A percentile compares a stretch with the other conserved stretches of the same genome.
These are phyloP conservation scores for Dioscorea alata DNA, from an alignment of 106 monocot genomes.

Conservation along the genomic window DNA sequence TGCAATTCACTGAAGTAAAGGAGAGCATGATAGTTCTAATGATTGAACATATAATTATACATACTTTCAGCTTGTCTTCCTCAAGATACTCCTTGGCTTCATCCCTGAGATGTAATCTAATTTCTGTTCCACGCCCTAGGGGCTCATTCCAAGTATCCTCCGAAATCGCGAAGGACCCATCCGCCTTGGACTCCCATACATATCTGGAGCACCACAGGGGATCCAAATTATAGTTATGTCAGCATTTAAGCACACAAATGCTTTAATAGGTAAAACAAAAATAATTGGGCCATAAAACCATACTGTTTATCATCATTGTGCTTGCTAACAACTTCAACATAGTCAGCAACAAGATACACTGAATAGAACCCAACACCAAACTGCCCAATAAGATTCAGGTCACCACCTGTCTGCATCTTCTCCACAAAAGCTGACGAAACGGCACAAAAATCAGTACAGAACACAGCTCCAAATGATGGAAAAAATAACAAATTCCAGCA, in stretches of 20 bases:
- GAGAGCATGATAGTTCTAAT: too few relatives aligned
- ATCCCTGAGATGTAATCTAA: slow-evolving; percentile 79
- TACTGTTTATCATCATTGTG: slow-evolving; percentile 99
- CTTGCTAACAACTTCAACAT: slow-evolving; percentile 98
- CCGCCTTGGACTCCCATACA: slow-evolving; percentile 99
- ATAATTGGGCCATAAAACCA: slow-evolving; percentile 3
- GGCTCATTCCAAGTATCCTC: slow-evolving; percentile 99
- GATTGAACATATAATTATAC: background rate
- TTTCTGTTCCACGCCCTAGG: slow-evolving; percentile 95
- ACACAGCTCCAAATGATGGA: background rate
- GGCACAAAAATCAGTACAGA: background rate
- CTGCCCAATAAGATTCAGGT: slow-evolving; percentile 93
- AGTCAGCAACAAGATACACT: slow-evolving; percentile 95
- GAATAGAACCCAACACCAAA: slow-evolving; percentile 99
- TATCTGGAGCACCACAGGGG: slow-evolving; percentile 25
- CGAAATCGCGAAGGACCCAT: slow-evolving; percentile 91
- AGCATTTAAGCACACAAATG: too few relatives aligned
- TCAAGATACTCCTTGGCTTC: slow-evolving; percentile 95
- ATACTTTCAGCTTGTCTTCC: slow-evolving; percentile 85
- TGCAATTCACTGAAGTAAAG: too few relatives aligned
- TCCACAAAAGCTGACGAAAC: slow-evolving; percentile 79
- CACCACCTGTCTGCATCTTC: slow-evolving; percentile 97
- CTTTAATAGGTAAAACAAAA: too few relatives aligned
- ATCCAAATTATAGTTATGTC: too few relatives aligned
- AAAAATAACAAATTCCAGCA: too few relatives aligned